phyloP scores from a whole-genome alignment of 306 rosid species.

The Rosa rugosa region DNA sequence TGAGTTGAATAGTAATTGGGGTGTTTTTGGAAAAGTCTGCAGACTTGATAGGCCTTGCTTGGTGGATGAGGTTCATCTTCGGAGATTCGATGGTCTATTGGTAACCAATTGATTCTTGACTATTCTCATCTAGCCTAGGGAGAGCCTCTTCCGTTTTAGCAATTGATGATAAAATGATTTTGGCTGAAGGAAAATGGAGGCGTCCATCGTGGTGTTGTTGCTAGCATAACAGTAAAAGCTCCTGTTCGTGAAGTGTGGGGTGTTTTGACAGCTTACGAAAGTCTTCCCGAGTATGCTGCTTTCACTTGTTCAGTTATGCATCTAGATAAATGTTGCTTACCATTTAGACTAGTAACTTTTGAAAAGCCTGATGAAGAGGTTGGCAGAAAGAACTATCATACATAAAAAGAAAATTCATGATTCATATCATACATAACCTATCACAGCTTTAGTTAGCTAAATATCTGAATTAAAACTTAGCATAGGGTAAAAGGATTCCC shows the following conservation, averaged over 20 bases:
- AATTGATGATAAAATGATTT: conserved; percentile 31
- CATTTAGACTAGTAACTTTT: background rate
- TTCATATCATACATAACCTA: background rate
- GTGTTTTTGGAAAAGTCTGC: conserved; percentile 74
- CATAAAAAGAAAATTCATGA: background rate
- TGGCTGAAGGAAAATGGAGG: conserved; percentile 95
- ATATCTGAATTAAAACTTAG: background rate
- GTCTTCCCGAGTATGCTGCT: conserved; percentile 86
- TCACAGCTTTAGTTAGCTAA: background rate
- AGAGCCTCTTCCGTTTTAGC: conserved; percentile 15
- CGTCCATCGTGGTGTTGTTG: conserved; percentile 92
- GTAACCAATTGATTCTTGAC: conserved; percentile 42
- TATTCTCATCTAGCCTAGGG: conserved; percentile 16
- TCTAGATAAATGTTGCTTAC: background rate
- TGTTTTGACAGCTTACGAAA: conserved; percentile 79
- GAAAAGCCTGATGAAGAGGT: background rate
- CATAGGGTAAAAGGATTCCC: background rate
- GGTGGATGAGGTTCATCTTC: conserved; percentile 98
- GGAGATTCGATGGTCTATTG: conserved; percentile 96
- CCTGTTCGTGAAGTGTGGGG: conserved; percentile 88
- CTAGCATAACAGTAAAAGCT: conserved; percentile 97
- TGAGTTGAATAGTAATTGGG: conserved; percentile 59
- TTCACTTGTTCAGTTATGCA: conserved; percentile 5
- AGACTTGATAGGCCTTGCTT: conserved; percentile 76
- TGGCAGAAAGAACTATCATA: background rate